These are phyloP conservation scores for Fusarium bactridioides DNA, from an alignment of 2,329 filamentous ascomycete genomes.

Conservation along the genomic window DNA sequence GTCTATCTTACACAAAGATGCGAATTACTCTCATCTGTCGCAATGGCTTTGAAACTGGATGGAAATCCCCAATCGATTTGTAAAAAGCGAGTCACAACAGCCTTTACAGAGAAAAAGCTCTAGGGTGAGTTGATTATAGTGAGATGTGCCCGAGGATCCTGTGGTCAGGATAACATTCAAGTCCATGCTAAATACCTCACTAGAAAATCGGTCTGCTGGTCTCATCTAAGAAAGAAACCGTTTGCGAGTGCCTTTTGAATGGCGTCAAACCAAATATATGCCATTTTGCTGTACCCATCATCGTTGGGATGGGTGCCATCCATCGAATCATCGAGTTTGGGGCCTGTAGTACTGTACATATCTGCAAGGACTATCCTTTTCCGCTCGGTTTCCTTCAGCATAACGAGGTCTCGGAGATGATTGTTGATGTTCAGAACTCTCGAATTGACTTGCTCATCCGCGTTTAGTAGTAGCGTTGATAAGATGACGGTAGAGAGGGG, in stretches of 20 bases:
- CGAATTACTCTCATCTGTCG: neutral
- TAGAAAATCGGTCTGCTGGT: accelerated
- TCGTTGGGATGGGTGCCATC: neutral
- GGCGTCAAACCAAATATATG: neutral
- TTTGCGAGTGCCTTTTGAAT: neutral
- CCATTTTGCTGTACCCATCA: neutral
- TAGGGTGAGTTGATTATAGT: neutral
- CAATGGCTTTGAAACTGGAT: neutral
- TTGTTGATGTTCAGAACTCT: accelerated
- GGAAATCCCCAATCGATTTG: neutral
- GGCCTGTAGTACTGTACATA: neutral
- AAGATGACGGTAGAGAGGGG: neutral
- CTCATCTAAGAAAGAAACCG: neutral
- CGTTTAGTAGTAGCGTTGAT: neutral
- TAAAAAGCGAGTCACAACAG: neutral
- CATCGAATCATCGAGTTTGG: neutral
- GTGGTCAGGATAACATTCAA: no score
- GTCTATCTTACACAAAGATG: neutral
- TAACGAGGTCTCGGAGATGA: neutral
- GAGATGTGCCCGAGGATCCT: neutral
- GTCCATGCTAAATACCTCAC: no score
- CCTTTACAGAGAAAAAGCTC: neutral
- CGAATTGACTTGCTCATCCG: neutral
- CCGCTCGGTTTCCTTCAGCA: neutral
- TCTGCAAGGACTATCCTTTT: neutral